phyloP scores from a whole-genome alignment of 1,139 yeast species.

The Magnusiomyces tetraspermus region DNA sequence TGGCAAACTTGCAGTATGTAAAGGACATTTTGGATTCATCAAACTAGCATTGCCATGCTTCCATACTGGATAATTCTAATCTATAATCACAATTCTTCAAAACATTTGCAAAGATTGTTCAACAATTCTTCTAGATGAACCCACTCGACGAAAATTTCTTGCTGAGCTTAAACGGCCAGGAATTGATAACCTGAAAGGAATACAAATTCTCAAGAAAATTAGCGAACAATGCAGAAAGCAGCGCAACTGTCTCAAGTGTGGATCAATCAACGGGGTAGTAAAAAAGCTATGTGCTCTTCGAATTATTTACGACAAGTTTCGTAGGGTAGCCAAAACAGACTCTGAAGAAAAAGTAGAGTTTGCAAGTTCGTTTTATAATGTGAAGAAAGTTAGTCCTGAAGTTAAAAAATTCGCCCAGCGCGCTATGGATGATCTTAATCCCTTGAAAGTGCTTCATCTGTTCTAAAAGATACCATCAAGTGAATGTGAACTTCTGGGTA shows the following conservation, averaged over 20 bases:
- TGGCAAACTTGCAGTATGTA: constrained; percentile 88
- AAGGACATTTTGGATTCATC: constrained; percentile 97
- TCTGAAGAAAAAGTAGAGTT: constrained; percentile 78
- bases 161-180: constrained; percentile 78
- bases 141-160: constrained; percentile 56
- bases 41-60: constrained; percentile 90
- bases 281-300: constrained; percentile 95
- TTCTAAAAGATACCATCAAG: constrained; percentile 77
- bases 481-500: constrained; percentile 88
- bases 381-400: constrained; percentile 77
- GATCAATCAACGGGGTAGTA: constrained; percentile 89
- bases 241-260: constrained; percentile 80
- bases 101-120: constrained; percentile 89
- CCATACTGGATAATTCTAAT: constrained; percentile 94
- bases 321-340: constrained; percentile 89
- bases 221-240: constrained; percentile 93
- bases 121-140: constrained; percentile 63
- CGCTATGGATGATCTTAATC: constrained; percentile 90
- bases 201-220: constrained; percentile 75
- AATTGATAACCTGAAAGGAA: constrained; percentile 80
- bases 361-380: constrained; percentile 58
- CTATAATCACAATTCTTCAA: constrained; percentile 80
- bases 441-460: constrained; percentile 75
- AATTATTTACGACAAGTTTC: constrained; percentile 88
- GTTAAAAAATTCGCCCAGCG: constrained; percentile 77